Percentiles rank a stretch among this genome's conserved stretches.
Evolutionary conservation across 495 filamentous ascomycete species (phyloP).

Genomic region (Penicillium macrosclerotiorum): DNA sequence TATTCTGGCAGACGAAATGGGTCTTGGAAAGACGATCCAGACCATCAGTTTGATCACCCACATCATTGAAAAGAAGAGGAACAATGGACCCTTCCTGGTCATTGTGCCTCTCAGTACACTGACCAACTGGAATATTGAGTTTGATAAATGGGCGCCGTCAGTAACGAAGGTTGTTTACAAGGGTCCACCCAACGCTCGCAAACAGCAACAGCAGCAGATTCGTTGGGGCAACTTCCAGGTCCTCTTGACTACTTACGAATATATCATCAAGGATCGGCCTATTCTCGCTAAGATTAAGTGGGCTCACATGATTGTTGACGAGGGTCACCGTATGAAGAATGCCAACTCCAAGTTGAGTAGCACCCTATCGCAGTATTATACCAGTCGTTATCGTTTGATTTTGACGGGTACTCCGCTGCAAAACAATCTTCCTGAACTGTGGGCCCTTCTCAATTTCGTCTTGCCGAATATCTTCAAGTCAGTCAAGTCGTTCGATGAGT

Average conservation of each 20-base stretch:
- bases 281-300: constrained; percentile 96
- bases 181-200: constrained; percentile 83
- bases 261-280: constrained; percentile 97
- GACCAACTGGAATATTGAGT: constrained; percentile 98
- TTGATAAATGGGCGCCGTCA: constrained; percentile 96
- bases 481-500: constrained; percentile 97
- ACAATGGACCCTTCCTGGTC: constrained; percentile 91
- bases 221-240: constrained; percentile 96
- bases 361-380: constrained; percentile 92
- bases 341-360: constrained; percentile 93
- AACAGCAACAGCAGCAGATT: constrained; percentile 88
- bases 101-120: constrained; percentile 95
- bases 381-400: constrained; percentile 90
- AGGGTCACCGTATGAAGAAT: constrained; percentile 99
- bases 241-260: constrained; percentile 94
- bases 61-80: constrained; percentile 91
- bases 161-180: constrained; percentile 92
- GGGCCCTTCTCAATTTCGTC: constrained; percentile 97
- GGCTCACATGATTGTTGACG: constrained; percentile 99
- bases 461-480: constrained; percentile 99
- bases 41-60: constrained; percentile 97
- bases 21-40: constrained; percentile 98
- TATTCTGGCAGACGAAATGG: constrained; percentile 98
- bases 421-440: constrained; percentile 94
- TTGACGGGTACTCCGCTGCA: constrained; percentile 95